A percentile compares a stretch with the other conserved stretches of the same genome.
Conservation (phyloP, 805 yeast genomes). For the Komagataella mondaviorum region DNA sequence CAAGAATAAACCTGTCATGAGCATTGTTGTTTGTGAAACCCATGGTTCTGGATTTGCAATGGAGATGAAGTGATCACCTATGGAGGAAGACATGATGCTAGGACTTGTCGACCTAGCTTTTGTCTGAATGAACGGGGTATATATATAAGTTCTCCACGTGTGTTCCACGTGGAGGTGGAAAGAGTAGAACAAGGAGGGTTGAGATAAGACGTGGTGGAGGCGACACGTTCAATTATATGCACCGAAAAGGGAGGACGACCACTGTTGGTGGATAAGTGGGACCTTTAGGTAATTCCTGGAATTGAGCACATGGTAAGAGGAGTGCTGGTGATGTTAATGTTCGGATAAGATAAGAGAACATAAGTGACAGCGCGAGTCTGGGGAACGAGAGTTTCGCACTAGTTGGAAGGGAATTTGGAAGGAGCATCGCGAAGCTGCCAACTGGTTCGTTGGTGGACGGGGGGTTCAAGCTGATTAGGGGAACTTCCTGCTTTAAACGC, state of each 20-base stretch:
- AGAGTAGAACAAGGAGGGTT: neutral
- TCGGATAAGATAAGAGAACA: neutral
- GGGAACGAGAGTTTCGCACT: neutral
- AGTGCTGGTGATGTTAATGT: neutral
- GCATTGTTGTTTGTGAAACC: neutral
- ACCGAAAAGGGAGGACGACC: neutral
- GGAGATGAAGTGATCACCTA: neutral
- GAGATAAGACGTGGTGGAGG: neutral
- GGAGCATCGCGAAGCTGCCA: too few relatives aligned
- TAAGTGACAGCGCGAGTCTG: neutral
- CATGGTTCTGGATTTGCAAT: neutral
- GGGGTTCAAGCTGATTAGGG: too few relatives aligned
- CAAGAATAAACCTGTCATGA: neutral
- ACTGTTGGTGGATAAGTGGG: neutral
- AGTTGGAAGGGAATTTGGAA: too few relatives aligned
- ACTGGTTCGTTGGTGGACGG: too few relatives aligned
- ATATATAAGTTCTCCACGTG: neutral
- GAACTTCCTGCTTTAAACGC: too few relatives aligned
- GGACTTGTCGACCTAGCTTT: neutral
- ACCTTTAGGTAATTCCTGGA: neutral
- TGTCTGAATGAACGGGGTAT: neutral
- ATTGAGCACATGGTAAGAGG: neutral
- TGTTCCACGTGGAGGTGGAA: neutral
- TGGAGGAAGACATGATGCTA: neutral
- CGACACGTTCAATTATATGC: neutral